Percentiles rank a stretch among this genome's conserved stretches.
phyloP scores from a whole-genome alignment of 2,329 filamentous ascomycete species.

The Stachybotrys elegans region DNA sequence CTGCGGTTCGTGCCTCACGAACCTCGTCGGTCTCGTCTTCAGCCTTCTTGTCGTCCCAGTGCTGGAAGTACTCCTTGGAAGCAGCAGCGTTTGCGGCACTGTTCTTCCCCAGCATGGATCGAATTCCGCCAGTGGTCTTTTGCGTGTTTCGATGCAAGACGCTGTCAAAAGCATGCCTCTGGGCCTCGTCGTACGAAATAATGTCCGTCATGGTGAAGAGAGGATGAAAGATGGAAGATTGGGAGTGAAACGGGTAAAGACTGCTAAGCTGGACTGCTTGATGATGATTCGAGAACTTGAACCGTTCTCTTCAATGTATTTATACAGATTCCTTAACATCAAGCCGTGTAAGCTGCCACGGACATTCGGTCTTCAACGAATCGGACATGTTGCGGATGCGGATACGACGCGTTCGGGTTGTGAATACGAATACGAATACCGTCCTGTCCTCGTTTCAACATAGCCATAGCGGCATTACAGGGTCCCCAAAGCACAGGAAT shows the following conservation, averaged over 20 bases:
- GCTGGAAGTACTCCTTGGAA: slow-evolving; percentile 84
- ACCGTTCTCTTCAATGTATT: too few relatives aligned
- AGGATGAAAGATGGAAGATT: not conserved
- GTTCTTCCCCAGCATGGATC: slow-evolving; percentile 79
- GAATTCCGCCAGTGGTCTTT: slow-evolving; percentile 61
- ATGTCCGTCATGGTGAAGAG: slow-evolving; percentile 31
- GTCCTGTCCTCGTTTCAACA: too few relatives aligned
- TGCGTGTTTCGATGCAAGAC: slow-evolving; percentile 68
- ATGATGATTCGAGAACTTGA: not conserved
- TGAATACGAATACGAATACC: too few relatives aligned
- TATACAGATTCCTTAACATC: too few relatives aligned
- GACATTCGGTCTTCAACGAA: too few relatives aligned
- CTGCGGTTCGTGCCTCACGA: slow-evolving; percentile 62
- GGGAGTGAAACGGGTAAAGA: too few relatives aligned
- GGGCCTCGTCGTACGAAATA: slow-evolving; percentile 71
- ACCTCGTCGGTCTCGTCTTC: slow-evolving; percentile 70
- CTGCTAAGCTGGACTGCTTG: not conserved
- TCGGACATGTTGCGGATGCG: too few relatives aligned
- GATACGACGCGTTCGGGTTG: too few relatives aligned
- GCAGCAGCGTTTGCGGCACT: slow-evolving; percentile 65
- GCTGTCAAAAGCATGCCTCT: slow-evolving; percentile 82
- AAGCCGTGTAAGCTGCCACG: too few relatives aligned
- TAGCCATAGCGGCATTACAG: too few relatives aligned
- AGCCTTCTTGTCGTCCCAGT: slow-evolving; percentile 76
- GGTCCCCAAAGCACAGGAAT: too few relatives aligned